A percentile compares a stretch with the other conserved stretches of the same genome.
Evolutionary conservation across 495 filamentous ascomycete species (phyloP).

Genomic region (Terfezia claveryi): DNA sequence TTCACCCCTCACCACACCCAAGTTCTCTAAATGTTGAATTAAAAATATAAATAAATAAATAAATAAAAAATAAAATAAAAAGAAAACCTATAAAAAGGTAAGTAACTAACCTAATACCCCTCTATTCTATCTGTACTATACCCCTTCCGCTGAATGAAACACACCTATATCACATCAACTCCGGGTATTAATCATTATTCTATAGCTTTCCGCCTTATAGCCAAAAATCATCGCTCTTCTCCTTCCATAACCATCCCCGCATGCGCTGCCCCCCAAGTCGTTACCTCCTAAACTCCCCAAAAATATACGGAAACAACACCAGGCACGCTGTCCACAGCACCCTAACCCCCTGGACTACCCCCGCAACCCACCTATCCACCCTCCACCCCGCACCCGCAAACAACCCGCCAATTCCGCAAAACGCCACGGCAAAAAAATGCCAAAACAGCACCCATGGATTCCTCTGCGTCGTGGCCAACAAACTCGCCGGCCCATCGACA

Average conservation of each 20-base stretch:
- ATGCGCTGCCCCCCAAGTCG: background rate
- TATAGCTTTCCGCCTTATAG: no score
- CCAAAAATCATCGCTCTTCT: no score
- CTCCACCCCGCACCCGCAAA: conserved; percentile 22
- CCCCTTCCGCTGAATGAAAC: no score
- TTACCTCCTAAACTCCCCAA: conserved; percentile 28
- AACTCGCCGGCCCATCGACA: conserved; percentile 52
- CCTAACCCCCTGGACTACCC: conserved; percentile 35
- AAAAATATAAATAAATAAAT: no score
- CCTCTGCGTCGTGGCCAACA: conserved; percentile 65
- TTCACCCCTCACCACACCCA: no score
- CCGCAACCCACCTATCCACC: conserved; percentile 37
- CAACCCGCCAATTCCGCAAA: conserved; percentile 69
- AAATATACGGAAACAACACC: conserved; percentile 73
- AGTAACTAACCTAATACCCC: no score
- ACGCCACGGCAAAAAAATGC: conserved; percentile 87
- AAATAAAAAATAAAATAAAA: no score
- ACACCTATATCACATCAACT: no score
- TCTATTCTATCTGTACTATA: no score
- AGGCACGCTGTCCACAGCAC: conserved; percentile 75
- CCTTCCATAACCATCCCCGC: background rate
- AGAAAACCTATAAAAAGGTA: no score
- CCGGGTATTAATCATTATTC: no score
- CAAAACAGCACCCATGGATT: conserved; percentile 58
- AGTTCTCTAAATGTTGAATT: no score